phyloP scores from a whole-genome alignment of 2,329 filamentous ascomycete species.

The Cladosporium oxysporum region DNA sequence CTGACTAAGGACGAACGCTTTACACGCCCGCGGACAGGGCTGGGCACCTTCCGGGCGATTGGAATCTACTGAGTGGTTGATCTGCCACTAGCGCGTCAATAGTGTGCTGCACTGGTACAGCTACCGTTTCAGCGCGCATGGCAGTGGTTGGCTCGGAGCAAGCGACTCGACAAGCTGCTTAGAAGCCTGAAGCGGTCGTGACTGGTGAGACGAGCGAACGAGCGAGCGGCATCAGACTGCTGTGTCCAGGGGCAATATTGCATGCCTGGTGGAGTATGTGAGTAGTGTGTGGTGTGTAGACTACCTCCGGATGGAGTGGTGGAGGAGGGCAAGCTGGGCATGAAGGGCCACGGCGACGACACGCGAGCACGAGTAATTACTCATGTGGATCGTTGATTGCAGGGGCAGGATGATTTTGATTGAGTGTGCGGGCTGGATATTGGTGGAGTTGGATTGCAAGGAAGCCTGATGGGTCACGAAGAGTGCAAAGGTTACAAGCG shows the following conservation, averaged over 20 bases:
- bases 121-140: constrained; percentile 18
- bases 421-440: constrained; percentile 17
- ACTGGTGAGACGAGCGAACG: constrained; percentile 16
- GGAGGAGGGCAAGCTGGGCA: background rate
- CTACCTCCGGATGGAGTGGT: too few relatives aligned
- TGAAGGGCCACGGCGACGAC: background rate
- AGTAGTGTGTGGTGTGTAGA: background rate
- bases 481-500: constrained; percentile 4
- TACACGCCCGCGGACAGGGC: constrained; percentile 11
- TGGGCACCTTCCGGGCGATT: constrained; percentile 19
- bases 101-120: constrained; percentile 16
- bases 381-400: constrained; percentile 17
- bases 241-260: constrained; percentile 10
- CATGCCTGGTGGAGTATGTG: background rate
- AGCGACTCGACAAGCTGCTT: constrained; percentile 12
- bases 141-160: constrained; percentile 16
- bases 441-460: constrained; percentile 8
- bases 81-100: constrained; percentile 20
- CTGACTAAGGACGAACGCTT: background rate
- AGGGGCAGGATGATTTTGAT: constrained; percentile 14
- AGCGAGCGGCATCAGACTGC: constrained; percentile 6
- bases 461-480: background rate
- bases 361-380: constrained; percentile 6
- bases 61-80: constrained; percentile 18
- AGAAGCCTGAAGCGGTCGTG: background rate